Percentiles rank a stretch among this genome's conserved stretches.
Evolutionary conservation across 2,329 filamentous ascomycete species (phyloP).

Genomic region (Penicillium sp.): DNA sequence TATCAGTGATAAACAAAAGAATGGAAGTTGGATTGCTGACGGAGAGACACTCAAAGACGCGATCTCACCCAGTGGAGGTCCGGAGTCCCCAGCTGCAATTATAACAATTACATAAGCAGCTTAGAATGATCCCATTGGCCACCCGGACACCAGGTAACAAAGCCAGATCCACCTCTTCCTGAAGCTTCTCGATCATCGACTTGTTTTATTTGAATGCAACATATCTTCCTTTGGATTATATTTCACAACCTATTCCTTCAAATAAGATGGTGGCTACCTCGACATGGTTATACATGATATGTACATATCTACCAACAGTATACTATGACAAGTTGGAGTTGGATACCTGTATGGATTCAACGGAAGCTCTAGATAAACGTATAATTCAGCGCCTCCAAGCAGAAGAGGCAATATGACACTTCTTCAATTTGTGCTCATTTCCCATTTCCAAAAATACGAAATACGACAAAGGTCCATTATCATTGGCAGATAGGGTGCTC

Average conservation of each 20-base stretch:
- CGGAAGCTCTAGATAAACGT: not conserved
- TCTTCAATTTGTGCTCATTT: not conserved
- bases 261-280: not conserved
- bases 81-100: not conserved
- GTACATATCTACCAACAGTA: not conserved
- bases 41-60: not conserved
- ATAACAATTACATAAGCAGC: slow-evolving; percentile 2
- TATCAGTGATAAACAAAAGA: slow-evolving; percentile 7
- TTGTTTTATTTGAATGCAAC: not conserved
- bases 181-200: not conserved
- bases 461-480: not conserved
- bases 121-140: not conserved
- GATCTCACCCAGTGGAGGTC: not conserved
- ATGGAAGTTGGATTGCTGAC: not conserved
- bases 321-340: not conserved
- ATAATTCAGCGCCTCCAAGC: not conserved
- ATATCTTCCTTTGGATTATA: not conserved
- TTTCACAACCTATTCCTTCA: not conserved
- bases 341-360: not conserved
- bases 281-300: too few species aligned
- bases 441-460: not conserved
- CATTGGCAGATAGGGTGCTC: not conserved
- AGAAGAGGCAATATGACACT: not conserved
- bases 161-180: not conserved
- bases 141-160: not conserved